Base-by-base conservation (phyloP, 805 yeast genomes). In the Metschnikowia peoriensis region DNA sequence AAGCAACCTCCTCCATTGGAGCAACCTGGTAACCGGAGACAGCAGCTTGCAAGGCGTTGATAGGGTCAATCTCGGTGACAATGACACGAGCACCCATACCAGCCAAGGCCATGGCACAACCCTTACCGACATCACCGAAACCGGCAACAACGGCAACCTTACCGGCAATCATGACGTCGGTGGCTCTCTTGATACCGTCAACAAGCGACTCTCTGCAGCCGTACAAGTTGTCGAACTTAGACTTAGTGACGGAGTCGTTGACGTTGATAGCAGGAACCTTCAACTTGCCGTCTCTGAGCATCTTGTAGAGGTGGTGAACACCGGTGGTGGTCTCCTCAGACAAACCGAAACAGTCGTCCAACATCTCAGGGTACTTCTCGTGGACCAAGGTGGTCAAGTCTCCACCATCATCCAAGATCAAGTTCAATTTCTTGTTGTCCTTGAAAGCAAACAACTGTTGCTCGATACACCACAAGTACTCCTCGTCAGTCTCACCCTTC, bases 401-500 rank as follows among this genome's bases (percentile, higher is more conserved):
- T 74, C 99, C 99, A 87, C 99, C 99, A 71, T 93, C 99, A 73
- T 93, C 99, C 73, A 93, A 85, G 76, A 93, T 94, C 80, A 93
- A 83, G 89, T 93, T 93, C 76, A 93, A 88, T 79, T 89, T 88
- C 83, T 88, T 84, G 75, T 83, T 86, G 77, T 92, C 97, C 83
- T 93, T 93, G 93, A 93, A 93, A 59, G 98, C 89, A 70, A 88
- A 91, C 76, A 93, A 86, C 83, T 94, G 98, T 82, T 93, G 98
- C 82, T 94, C 97, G 67, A 93, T 89, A 85, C 99, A 93, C 99
- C 99, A 93, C 71, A 84, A 72, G 85, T 93, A 94, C 82, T 93
- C 99, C 83, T 93, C 98, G 79, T 93, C 99, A 76, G 98, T 90
- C 85, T 93, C 98, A 75, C 99, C 98, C 85, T 93, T 93, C 99